These are phyloP conservation scores for Talaromyces adpressus DNA, from an alignment of 495 filamentous ascomycete species.

Conservation along the genomic window DNA sequence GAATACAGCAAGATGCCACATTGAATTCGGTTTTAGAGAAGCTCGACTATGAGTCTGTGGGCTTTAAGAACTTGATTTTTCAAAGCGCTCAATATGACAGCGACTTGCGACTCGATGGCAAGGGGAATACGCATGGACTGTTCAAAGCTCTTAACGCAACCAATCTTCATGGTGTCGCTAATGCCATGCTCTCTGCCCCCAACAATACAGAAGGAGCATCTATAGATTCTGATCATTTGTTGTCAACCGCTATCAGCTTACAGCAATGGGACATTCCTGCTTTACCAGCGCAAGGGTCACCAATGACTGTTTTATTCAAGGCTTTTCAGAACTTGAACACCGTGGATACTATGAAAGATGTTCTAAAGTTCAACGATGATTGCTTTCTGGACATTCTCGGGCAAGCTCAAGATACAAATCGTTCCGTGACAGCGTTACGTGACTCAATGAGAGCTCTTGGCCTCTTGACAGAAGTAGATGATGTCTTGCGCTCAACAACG, in stretches of 20 bases:
- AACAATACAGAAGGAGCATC: slow-evolving; percentile 21
- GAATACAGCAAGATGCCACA: slow-evolving; percentile 72
- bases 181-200: slow-evolving; percentile 31
- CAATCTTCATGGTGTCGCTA: slow-evolving; percentile 41
- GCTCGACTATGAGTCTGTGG: slow-evolving; percentile 87
- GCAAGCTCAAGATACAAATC: slow-evolving; percentile 44
- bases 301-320: slow-evolving; percentile 65
- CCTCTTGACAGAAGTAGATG: slow-evolving; percentile 72
- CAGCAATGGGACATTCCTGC: slow-evolving; percentile 90
- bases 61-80: slow-evolving; percentile 81
- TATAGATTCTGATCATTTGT: slow-evolving; percentile 57
- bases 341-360: slow-evolving; percentile 44
- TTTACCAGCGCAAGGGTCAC: slow-evolving; percentile 51
- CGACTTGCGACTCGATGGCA: slow-evolving; percentile 55
- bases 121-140: slow-evolving; percentile 34
- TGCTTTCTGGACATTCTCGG: slow-evolving; percentile 59
- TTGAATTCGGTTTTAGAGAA: slow-evolving; percentile 69
- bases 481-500: slow-evolving; percentile 56
- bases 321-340: slow-evolving; percentile 74
- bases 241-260: slow-evolving; percentile 75
- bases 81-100: slow-evolving; percentile 89
- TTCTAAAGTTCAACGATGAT: slow-evolving; percentile 48
- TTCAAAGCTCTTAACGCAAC: slow-evolving; percentile 38
- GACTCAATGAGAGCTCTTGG: slow-evolving; percentile 65
- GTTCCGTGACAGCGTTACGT: slow-evolving; percentile 54